Base-by-base conservation (phyloP, 768 basidiomycete species). In the Pulveroboletus sp. region DNA sequence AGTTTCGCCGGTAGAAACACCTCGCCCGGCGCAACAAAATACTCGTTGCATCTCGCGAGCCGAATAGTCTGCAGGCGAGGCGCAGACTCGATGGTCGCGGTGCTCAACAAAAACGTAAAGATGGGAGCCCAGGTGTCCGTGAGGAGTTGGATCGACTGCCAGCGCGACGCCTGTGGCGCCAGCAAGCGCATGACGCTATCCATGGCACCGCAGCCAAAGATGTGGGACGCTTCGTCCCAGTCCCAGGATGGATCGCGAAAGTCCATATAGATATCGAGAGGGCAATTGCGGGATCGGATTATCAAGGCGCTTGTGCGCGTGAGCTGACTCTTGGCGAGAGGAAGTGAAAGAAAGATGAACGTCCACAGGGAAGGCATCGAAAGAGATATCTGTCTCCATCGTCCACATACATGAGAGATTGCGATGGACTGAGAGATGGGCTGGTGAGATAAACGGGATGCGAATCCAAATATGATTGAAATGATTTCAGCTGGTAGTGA, bases 71-170 rank as follows among this genome's bases (percentile, higher is more conserved):
- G 65, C 6, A 83, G 64, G 17, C 63, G 54, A 1, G 75, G 74
- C 0, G 69, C 64, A 1, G 67, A 57, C 6, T 62, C 59, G 26
- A 71, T 61, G 8, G 61, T 46, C 10, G 60, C 63, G 5, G 76
- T 73, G 47, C 64, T 68, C 33, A 65, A 69, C 9, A 83, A 71
- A 56, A 82, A 80, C 8, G 72, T 67, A 56, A 74, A 76, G 11
- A 82, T 75, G 10, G 82, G 81, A 2, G 71, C 69, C 80, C 82
- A 84, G 5, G 79, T 83, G 54, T 83, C 82, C 1, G 78, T 73
- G 42, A 79, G 63, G n/a, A 83, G 67, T 42, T 77, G 74, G 40
- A 83, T 43, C 11, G 51, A 65, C 38, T 67, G 65, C 79, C 81
- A 83, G 43, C 79, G 73, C 18, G 56, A 41, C 8, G 70, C 71